Percentiles rank a stretch among this genome's conserved stretches.
phyloP scores from a whole-genome alignment of 257 asterid species.

The Petunia secreta region DNA sequence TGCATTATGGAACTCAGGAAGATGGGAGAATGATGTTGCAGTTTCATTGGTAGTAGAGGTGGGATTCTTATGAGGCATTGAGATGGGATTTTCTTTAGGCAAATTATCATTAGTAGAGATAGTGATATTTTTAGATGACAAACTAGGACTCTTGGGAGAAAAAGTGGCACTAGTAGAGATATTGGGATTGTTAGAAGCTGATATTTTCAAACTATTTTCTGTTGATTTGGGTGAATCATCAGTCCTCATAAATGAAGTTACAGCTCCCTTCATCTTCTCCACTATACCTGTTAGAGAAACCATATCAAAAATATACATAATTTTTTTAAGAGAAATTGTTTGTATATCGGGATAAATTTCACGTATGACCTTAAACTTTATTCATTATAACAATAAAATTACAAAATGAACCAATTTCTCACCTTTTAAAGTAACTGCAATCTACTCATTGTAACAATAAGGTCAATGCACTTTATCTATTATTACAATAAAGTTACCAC shows the following conservation, averaged over 20 bases:
- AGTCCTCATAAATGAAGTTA: conserved; percentile 67
- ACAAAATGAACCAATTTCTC: too few species aligned
- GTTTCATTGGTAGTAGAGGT: conserved; percentile 29
- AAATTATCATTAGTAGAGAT: not conserved
- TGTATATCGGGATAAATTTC: too few species aligned
- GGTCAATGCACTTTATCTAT: too few species aligned
- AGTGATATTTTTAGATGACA: conserved; percentile 15
- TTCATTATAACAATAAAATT: too few species aligned
- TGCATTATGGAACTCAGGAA: not conserved
- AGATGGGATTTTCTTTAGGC: not conserved
- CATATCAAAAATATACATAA: too few species aligned
- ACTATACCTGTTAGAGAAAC: conserved; percentile 46
- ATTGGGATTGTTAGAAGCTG: conserved; percentile 17
- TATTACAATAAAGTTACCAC: too few species aligned
- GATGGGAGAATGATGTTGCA: conserved; percentile 32
- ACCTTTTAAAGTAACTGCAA: too few species aligned
- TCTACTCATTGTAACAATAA: too few species aligned
- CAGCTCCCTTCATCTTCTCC: conserved; percentile 75
- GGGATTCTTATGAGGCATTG: conserved; percentile 12
- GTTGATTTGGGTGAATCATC: conserved; percentile 44
- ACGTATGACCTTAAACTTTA: too few species aligned
- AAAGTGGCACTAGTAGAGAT: not conserved
- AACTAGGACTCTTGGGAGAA: not conserved
- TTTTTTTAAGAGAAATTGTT: too few species aligned
- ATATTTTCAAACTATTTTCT: conserved; percentile 27